A percentile compares a stretch with the other conserved stretches of the same genome.
phyloP scores from a whole-genome alignment of 2,329 filamentous ascomycete genomes.

The Periconia macrospinosa region DNA sequence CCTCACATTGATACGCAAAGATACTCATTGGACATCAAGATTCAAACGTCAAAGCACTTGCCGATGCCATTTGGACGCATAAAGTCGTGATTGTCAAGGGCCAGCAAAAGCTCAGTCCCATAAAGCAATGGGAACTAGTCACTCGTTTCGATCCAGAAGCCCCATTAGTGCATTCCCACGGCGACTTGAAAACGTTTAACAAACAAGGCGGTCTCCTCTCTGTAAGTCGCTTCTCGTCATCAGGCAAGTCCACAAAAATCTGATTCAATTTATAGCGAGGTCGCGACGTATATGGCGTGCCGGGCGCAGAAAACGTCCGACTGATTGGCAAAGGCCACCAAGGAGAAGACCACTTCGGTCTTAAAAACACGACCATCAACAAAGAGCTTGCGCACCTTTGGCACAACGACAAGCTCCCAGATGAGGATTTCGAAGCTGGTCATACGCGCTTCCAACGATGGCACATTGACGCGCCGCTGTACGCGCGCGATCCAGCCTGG shows the following conservation, averaged over 20 bases:
- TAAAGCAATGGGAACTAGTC: conserved; percentile 52
- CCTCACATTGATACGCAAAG: background rate
- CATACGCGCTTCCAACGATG: conserved; percentile 52
- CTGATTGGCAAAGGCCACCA: conserved; percentile 52
- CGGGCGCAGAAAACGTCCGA: conserved; percentile 49
- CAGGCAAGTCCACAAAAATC: background rate
- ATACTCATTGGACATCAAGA: background rate
- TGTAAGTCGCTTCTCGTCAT: conserved; percentile 13
- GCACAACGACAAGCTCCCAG: conserved; percentile 44
- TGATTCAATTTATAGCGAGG: background rate
- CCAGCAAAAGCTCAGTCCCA: conserved; percentile 46
- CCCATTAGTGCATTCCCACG: conserved; percentile 47
- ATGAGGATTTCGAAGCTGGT: conserved; percentile 51
- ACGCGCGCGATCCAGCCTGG: conserved; percentile 46
- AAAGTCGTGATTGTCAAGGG: conserved; percentile 50
- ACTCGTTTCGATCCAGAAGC: conserved; percentile 47
- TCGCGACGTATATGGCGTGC: conserved; percentile 29
- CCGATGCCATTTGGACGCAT: conserved; percentile 48
- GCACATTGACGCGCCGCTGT: conserved; percentile 54
- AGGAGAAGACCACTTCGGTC: conserved; percentile 48
- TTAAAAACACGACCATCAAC: conserved; percentile 41
- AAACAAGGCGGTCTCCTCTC: conserved; percentile 46
- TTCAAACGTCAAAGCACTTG: conserved; percentile 38
- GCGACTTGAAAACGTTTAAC: conserved; percentile 46
- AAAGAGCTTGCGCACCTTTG: conserved; percentile 40